phyloP scores from a whole-genome alignment of 345 rosid genomes.

The Eucalyptus rudis region DNA sequence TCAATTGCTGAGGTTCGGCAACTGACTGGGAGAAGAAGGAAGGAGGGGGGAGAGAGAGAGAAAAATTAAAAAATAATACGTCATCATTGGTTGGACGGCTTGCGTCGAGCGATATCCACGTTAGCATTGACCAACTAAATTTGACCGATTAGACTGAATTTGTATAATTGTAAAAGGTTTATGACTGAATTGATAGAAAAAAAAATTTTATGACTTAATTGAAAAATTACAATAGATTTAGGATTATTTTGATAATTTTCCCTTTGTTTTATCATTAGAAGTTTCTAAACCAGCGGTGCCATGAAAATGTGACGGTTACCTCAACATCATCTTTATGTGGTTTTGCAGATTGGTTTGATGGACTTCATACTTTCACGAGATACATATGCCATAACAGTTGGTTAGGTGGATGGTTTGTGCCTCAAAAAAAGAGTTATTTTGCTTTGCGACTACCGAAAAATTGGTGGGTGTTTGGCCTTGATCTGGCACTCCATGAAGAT shows the following conservation, averaged over 20 bases:
- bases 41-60: no score
- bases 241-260: no score
- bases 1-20: no score
- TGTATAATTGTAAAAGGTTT: fast-evolving
- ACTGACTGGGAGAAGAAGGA: no score
- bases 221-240: no score
- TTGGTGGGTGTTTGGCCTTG: slow-evolving; percentile 99
- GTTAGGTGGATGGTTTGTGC: slow-evolving; percentile 88
- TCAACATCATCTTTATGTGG: neutral
- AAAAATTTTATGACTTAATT: no score
- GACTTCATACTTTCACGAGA: slow-evolving; percentile 92
- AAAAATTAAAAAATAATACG: no score
- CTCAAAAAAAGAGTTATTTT: slow-evolving; percentile 31
- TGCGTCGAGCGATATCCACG: no score
- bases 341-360: slow-evolving; percentile 91
- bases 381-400: slow-evolving; percentile 90
- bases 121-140: no score
- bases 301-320: neutral
- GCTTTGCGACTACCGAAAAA: slow-evolving; percentile 80
- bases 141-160: fast-evolving
- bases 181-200: no score
- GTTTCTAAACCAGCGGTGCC: neutral
- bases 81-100: no score
- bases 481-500: slow-evolving; percentile 91
- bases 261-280: no score